These are phyloP conservation scores for Oryza officinalis DNA, from an alignment of 176 grass and related monocot species.

Conservation along the genomic window DNA sequence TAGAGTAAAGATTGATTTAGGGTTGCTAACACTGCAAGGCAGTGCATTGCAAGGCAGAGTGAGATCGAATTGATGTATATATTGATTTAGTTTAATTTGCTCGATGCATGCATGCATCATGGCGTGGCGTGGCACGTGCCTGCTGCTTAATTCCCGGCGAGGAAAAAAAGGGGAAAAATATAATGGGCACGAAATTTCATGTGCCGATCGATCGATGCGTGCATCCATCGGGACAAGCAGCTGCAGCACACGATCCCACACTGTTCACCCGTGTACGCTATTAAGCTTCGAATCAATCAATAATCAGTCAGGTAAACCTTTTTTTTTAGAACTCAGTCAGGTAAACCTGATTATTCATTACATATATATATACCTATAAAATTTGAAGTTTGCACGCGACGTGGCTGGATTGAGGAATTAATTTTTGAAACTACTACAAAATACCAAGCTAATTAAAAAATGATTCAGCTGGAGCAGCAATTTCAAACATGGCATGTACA, in stretches of 20 bases:
- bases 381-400: too few relatives aligned
- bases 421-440: too few relatives aligned
- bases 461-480: too few relatives aligned
- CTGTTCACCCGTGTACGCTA: conserved; percentile 42
- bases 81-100: neutral
- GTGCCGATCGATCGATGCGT: neutral
- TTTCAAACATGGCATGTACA: too few relatives aligned
- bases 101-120: neutral
- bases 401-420: too few relatives aligned
- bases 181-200: neutral
- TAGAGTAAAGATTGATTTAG: neutral
- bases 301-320: neutral
- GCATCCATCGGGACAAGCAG: conserved; percentile 13
- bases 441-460: too few relatives aligned
- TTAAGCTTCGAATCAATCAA: neutral
- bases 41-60: neutral
- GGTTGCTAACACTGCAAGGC: conserved; percentile 31
- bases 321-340: too few relatives aligned
- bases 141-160: conserved; percentile 34
- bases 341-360: neutral
- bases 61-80: too few relatives aligned
- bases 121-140: conserved; percentile 29
- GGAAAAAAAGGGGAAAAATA: neutral
- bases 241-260: conserved; percentile 34
- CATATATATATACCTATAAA: too few relatives aligned